Evolutionary conservation across 768 basidiomycete genomes (phyloP), one percentile per base, ranked within the genome.

Genomic region (Agaricus blazei): DNA sequence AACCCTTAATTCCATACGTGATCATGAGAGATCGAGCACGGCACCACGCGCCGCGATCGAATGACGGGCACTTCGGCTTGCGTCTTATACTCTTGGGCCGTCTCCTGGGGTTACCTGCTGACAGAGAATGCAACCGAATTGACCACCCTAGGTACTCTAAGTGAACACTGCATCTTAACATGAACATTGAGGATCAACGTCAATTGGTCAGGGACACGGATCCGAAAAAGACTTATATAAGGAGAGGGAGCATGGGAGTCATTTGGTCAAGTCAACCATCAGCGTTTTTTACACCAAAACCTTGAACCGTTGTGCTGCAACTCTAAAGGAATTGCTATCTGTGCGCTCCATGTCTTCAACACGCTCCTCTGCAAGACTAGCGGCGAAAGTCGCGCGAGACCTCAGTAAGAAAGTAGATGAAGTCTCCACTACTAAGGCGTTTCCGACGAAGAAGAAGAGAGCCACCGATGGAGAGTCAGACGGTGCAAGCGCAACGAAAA

Each of bases 341-440:
- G 3, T 24, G 14, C 15, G 34, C 34, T 34, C 34, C 12, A 75
- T 75, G 74, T 70, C 69, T 48, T 61, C 64, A 41, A 69, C 68
- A 43, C 69, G 72, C 12, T 68, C 70, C 29, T 64, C 71, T n/a
- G 60, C 68, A 9, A 67, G 68, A 46, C 57, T 64, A 52, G 59
- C 60, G 14, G 57, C 54, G 4, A 37, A 36, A n/a, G 11, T 49
- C 2, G 27, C 29, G 9, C 31, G 31, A 49, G 34, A 15, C 29
- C 24, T 36, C 48, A 14, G 31, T 31, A 37, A 49, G 15, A 36
- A 37, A 23, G 27, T 52, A 8, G 46, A 52, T 7, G 46, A 28
- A 5, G 31, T 52, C 29, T 26, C 63, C 19, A 19, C 19, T 28
- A 23, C 53, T 56, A 59, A 48, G 14, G 34, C 43, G 34, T 34